These are phyloP conservation scores for Cyclotella atomus DNA, from an alignment of 108 stramenopile genomes.

Conservation along the genomic window DNA sequence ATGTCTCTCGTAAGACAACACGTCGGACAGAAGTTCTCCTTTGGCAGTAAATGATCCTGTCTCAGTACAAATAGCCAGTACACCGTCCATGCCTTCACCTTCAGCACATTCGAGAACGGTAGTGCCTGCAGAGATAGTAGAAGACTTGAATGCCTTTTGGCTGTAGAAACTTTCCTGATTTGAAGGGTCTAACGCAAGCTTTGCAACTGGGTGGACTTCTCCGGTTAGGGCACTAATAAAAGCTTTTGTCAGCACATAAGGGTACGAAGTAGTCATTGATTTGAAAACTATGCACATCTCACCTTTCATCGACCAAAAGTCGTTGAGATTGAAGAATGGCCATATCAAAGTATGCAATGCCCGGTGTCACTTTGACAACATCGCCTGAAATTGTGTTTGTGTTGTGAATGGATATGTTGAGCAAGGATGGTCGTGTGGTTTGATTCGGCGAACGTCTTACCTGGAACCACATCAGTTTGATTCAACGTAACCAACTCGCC, in stretches of 20 bases:
- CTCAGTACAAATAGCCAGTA: conserved; percentile 56
- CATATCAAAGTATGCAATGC: conserved; percentile 65
- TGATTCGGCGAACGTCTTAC: no score
- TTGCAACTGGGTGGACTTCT: conserved; percentile 64
- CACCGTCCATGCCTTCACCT: conserved; percentile 32
- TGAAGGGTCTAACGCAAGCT: conserved; percentile 51
- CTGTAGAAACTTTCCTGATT: conserved; percentile 30
- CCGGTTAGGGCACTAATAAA: conserved; percentile 57
- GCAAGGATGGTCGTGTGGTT: no score
- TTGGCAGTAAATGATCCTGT: conserved; percentile 70
- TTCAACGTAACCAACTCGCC: conserved; percentile 36
- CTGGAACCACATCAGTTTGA: conserved; percentile 64
- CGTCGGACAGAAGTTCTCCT: conserved; percentile 64
- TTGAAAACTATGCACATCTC: neutral
- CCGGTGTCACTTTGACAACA: conserved; percentile 33
- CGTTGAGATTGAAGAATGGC: conserved; percentile 38
- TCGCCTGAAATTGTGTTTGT: conserved; percentile 1
- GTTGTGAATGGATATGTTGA: neutral
- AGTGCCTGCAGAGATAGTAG: conserved; percentile 73
- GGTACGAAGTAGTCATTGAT: neutral
- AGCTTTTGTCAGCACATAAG: conserved; percentile 3
- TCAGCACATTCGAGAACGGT: conserved; percentile 54
- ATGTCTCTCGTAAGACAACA: conserved; percentile 67
- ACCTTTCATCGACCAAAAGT: conserved; percentile 60
- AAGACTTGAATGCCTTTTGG: conserved; percentile 42